These are phyloP conservation scores for Cyclotella choctawhatcheeana DNA, from an alignment of 108 stramenopile genomes.

Conservation along the genomic window DNA sequence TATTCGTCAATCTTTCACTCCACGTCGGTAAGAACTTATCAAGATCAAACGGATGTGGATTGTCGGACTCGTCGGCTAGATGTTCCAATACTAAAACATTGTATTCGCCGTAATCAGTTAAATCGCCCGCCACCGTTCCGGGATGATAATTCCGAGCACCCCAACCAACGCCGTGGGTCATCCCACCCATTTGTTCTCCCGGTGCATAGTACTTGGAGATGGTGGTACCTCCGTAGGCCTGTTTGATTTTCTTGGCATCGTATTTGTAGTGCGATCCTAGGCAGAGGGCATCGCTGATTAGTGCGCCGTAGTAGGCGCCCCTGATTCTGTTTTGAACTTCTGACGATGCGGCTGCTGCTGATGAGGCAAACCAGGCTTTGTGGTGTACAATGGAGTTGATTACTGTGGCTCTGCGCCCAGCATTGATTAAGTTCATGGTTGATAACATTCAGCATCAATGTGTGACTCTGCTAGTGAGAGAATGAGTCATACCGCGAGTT, in stretches of 20 bases:
- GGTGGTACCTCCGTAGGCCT: slow-evolving; percentile 6
- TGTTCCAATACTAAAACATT: slow-evolving; percentile 16
- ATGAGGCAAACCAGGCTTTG: not conserved
- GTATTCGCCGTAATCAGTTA: slow-evolving; percentile 29
- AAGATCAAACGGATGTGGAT: slow-evolving; percentile 10
- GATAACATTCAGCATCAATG: too few relatives aligned
- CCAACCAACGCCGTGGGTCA: slow-evolving; percentile 31
- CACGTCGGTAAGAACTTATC: slow-evolving; percentile 7
- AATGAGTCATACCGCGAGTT: too few relatives aligned
- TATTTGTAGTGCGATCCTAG: slow-evolving; percentile 31
- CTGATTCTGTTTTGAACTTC: not conserved
- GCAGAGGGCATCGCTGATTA: slow-evolving; percentile 22
- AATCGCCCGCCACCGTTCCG: slow-evolving; percentile 8
- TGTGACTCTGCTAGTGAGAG: too few relatives aligned
- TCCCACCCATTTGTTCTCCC: slow-evolving; percentile 22
- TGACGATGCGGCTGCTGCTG: not conserved
- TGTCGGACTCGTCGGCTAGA: not conserved
- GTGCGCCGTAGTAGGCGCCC: slow-evolving; percentile 7
- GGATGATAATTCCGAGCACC: slow-evolving; percentile 24
- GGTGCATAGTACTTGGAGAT: slow-evolving; percentile 18
- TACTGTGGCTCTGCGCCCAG: not conserved
- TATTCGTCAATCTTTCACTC: not conserved
- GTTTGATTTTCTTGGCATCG: slow-evolving; percentile 13
- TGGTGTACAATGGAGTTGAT: not conserved
- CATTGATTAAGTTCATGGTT: not conserved